Percentiles rank a stretch among this genome's conserved stretches.
These are phyloP conservation scores for Lignosus rhinocerotis DNA, from an alignment of 1,284 basidiomycete species.

Conservation along the genomic window DNA sequence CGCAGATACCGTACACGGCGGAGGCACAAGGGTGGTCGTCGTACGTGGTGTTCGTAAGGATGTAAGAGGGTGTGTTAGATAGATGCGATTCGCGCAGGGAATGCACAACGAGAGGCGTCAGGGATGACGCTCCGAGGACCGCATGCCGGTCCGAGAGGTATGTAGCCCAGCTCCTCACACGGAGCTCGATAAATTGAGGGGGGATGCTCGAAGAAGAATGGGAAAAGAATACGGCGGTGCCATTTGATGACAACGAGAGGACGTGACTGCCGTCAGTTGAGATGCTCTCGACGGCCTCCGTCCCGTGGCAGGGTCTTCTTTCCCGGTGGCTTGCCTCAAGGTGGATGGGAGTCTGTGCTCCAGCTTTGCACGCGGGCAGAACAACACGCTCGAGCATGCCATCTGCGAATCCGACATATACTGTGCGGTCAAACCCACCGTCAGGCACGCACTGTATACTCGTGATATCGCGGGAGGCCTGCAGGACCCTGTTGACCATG, in stretches of 20 bases:
- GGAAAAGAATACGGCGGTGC: slow-evolving; percentile 46
- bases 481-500: slow-evolving; percentile 38
- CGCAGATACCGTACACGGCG: slow-evolving; percentile 69
- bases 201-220: slow-evolving; percentile 25
- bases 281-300: slow-evolving; percentile 55
- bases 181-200: slow-evolving; percentile 43
- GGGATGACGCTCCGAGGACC: slow-evolving; percentile 64
- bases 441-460: slow-evolving; percentile 49
- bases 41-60: slow-evolving; percentile 43
- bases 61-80: slow-evolving; percentile 44
- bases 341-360: slow-evolving; percentile 19
- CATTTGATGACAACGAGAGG: slow-evolving; percentile 59
- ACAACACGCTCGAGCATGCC: slow-evolving; percentile 53
- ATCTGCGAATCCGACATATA: slow-evolving; percentile 64
- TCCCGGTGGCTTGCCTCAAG: slow-evolving; percentile 24
- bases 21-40: slow-evolving; percentile 39
- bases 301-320: slow-evolving; percentile 36
- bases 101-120: slow-evolving; percentile 58
- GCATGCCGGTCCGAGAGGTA: slow-evolving; percentile 54
- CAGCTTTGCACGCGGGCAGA: slow-evolving; percentile 34
- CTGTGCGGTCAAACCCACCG: slow-evolving; percentile 45
- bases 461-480: slow-evolving; percentile 53
- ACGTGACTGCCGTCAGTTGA: slow-evolving; percentile 45
- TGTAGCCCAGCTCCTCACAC: slow-evolving; percentile 59
- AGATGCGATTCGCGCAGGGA: slow-evolving; percentile 48